Conservation (phyloP, 2,329 filamentous ascomycete genomes). For the Diplodia mutila region DNA sequence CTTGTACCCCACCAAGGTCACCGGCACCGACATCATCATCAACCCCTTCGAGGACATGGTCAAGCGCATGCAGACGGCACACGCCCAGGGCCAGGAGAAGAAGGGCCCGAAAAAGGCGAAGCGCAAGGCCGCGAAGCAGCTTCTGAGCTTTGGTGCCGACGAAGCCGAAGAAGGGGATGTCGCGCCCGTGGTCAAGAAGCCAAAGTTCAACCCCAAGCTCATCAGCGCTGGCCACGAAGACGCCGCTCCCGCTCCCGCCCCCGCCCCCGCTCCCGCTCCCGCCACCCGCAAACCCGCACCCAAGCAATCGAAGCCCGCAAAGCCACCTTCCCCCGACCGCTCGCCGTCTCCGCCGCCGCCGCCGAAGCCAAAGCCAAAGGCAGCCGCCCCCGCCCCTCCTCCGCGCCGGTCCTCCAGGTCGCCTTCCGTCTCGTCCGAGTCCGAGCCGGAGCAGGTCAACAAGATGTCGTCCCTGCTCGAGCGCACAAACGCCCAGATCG, state of each 20-base stretch:
- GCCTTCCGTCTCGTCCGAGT: slow-evolving; percentile 23
- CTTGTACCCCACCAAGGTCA: slow-evolving; percentile 81
- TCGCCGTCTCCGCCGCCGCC: slow-evolving; percentile 13
- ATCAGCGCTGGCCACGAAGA: slow-evolving; percentile 57
- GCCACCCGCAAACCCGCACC: not conserved
- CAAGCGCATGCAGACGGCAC: slow-evolving; percentile 64
- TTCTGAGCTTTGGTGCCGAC: slow-evolving; percentile 75
- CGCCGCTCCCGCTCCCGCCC: slow-evolving; percentile 23
- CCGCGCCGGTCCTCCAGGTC: slow-evolving; percentile 18
- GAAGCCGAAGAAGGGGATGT: slow-evolving; percentile 61
- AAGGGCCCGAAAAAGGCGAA: slow-evolving; percentile 60
- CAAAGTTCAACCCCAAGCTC: slow-evolving; percentile 77
- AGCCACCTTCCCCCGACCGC: not conserved
- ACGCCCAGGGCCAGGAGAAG: slow-evolving; percentile 52
- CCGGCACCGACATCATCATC: slow-evolving; percentile 72
- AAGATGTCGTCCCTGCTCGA: slow-evolving; percentile 58
- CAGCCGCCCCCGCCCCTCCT: not conserved
- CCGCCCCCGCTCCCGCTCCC: not conserved
- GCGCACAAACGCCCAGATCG: slow-evolving; percentile 77
- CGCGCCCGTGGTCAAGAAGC: slow-evolving; percentile 69
- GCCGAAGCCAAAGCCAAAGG: not conserved
- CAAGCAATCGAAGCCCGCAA: not conserved
- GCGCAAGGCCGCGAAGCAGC: slow-evolving; percentile 73
- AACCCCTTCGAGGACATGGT: slow-evolving; percentile 85
- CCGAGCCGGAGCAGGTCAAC: slow-evolving; percentile 40